A percentile compares a stretch with the other conserved stretches of the same genome.
These are phyloP conservation scores for Leucosporidium scottii DNA, from an alignment of 768 basidiomycete genomes.

Conservation along the genomic window DNA sequence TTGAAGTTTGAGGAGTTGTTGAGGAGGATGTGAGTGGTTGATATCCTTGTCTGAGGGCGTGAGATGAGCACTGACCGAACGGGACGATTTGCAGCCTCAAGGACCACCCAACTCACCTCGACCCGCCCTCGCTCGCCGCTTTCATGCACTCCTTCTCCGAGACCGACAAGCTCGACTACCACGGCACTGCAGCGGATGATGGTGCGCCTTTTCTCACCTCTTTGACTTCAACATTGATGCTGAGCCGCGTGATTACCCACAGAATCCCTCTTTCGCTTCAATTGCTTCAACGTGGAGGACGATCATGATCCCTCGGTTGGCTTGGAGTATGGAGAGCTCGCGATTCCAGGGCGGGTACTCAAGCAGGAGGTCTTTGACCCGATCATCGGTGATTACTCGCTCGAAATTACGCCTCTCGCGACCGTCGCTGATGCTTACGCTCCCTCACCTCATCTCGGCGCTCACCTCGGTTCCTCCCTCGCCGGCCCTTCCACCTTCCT, in stretches of 20 bases:
- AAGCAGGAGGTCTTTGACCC: constrained; percentile 83
- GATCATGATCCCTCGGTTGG: constrained; percentile 67
- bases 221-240: background rate
- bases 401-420: too few species aligned
- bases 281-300: constrained; percentile 72
- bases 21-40: constrained; percentile 48
- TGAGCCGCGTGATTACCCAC: background rate
- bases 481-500: too few species aligned
- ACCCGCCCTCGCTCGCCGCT: constrained; percentile 53
- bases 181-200: constrained; percentile 63
- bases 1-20: constrained; percentile 77
- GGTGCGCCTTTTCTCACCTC: background rate
- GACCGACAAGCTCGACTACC: constrained; percentile 73
- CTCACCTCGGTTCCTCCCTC: background rate
- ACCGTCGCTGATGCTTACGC: background rate
- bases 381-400: constrained; percentile 56
- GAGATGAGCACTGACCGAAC: too few species aligned
- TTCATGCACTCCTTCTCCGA: constrained; percentile 56
- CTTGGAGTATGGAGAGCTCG: constrained; percentile 71
- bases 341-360: constrained; percentile 70
- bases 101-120: constrained; percentile 80
- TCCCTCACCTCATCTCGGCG: background rate
- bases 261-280: constrained; percentile 83
- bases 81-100: constrained; percentile 59
- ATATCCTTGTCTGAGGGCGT: too few species aligned